Conservation (phyloP, 768 basidiomycete genomes). For the Amanita rubescens region DNA sequence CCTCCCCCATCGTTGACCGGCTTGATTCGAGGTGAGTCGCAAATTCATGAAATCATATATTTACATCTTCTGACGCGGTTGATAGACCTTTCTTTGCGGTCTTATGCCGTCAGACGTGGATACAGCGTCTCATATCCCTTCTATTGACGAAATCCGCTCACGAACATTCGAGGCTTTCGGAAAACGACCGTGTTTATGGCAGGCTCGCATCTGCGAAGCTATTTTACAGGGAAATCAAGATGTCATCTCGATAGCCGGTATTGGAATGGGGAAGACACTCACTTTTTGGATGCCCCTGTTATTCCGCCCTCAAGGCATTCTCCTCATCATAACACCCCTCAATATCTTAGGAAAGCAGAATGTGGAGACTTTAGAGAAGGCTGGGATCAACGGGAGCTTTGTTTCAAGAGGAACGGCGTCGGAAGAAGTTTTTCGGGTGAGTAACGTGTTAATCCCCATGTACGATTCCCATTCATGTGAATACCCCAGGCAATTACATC, state of each 20-base stretch:
- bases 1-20: neutral
- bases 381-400: slow-evolving; percentile 11
- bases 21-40: neutral
- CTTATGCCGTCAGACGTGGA: neutral
- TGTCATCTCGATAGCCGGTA: slow-evolving; percentile 13
- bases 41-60: neutral
- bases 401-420: slow-evolving; percentile 12
- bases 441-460: neutral
- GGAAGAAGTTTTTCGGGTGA: slow-evolving; percentile 15
- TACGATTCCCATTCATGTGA: neutral
- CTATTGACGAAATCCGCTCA: slow-evolving; percentile 4
- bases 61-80: neutral
- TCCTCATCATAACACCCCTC: slow-evolving; percentile 16
- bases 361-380: slow-evolving; percentile 7
- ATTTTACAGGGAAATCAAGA: slow-evolving; percentile 11
- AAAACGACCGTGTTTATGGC: slow-evolving; percentile 13
- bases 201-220: slow-evolving; percentile 9
- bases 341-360: slow-evolving; percentile 17
- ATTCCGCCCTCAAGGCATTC: slow-evolving; percentile 12
- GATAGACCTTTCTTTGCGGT: neutral
- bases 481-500: neutral
- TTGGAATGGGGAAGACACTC: slow-evolving; percentile 16
- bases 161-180: slow-evolving; percentile 9
- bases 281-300: slow-evolving; percentile 14
- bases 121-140: slow-evolving; percentile 2